phyloP scores from a whole-genome alignment of 441 rosid species.

The Omphalea diandra region DNA sequence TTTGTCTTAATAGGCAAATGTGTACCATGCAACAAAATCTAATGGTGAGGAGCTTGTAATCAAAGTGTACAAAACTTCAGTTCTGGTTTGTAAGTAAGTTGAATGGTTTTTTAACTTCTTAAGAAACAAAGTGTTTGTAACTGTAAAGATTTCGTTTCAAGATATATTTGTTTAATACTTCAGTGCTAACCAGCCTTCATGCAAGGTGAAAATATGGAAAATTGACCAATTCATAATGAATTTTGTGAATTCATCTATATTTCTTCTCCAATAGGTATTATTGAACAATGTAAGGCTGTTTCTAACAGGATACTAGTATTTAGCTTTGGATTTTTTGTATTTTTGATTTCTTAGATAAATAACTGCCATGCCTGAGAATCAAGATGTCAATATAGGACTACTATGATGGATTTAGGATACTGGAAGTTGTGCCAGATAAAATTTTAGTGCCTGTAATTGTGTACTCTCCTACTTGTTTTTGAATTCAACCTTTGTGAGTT shows the following conservation, averaged over 20 bases:
- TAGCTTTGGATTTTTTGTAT: background rate
- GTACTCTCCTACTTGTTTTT: too few species aligned
- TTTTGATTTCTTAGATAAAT: background rate
- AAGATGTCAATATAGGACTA: background rate
- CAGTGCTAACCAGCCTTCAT: background rate
- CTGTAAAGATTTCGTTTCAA: background rate
- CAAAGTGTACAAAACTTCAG: slow-evolving; percentile 92
- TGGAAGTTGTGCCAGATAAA: too few species aligned
- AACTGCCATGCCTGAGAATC: background rate
- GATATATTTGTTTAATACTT: background rate
- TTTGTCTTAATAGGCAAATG: slow-evolving; percentile 75
- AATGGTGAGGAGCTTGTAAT: slow-evolving; percentile 86
- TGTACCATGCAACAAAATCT: slow-evolving; percentile 88
- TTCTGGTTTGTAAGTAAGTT: slow-evolving; percentile 84
- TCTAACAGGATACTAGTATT: background rate
- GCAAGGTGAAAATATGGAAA: background rate
- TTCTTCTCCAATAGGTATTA: background rate
- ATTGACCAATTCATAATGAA: background rate
- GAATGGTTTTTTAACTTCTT: background rate
- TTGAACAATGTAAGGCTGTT: background rate
- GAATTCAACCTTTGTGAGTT: too few species aligned
- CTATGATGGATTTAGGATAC: background rate
- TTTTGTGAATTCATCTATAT: background rate
- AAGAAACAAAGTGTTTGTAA: background rate
- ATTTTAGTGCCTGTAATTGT: too few species aligned